A percentile compares a stretch with the other conserved stretches of the same genome.
Conservation (phyloP, 441 rosid genomes). For the Bocquillonia castaneifolia region DNA sequence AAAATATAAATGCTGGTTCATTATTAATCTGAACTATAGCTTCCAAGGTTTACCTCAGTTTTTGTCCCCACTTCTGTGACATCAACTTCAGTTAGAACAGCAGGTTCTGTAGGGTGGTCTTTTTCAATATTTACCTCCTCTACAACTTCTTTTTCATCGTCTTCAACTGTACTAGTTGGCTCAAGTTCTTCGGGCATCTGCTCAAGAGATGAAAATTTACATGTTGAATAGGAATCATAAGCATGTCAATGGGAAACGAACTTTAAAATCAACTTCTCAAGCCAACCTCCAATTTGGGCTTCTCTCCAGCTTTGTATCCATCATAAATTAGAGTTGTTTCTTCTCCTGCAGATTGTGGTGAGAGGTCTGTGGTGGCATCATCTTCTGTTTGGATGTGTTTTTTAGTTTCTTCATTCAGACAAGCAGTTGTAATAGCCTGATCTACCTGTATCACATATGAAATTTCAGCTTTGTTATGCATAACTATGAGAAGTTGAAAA, state of each 20-base stretch:
- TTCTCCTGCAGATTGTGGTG: slow-evolving; percentile 7
- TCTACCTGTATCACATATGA: slow-evolving; percentile 24
- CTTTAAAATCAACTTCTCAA: no score
- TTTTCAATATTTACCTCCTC: slow-evolving; percentile 9
- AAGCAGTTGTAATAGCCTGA: slow-evolving; percentile 7
- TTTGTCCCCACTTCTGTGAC: neutral
- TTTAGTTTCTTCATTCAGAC: slow-evolving; percentile 10
- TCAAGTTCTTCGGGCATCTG: no score
- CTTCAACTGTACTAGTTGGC: slow-evolving; percentile 8
- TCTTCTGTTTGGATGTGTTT: slow-evolving; percentile 7
- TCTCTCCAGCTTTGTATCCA: no score
- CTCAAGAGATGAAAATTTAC: no score
- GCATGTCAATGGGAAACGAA: no score
- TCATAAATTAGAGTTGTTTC: no score
- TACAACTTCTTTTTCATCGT: slow-evolving; percentile 3
- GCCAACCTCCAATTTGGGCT: no score
- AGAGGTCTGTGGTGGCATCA: neutral
- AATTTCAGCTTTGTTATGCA: neutral
- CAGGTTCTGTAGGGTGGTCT: slow-evolving; percentile 10
- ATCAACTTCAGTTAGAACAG: slow-evolving; percentile 20
- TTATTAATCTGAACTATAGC: no score
- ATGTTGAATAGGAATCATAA: no score
- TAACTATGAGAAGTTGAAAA: neutral
- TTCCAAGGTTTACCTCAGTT: slow-evolving; percentile 18
- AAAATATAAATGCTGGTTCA: no score